A percentile compares a stretch with the other conserved stretches of the same genome.
These are phyloP conservation scores for Sclerotinia sclerotiorum DNA, from an alignment of 2,329 filamentous ascomycete genomes.

Conservation along the genomic window DNA sequence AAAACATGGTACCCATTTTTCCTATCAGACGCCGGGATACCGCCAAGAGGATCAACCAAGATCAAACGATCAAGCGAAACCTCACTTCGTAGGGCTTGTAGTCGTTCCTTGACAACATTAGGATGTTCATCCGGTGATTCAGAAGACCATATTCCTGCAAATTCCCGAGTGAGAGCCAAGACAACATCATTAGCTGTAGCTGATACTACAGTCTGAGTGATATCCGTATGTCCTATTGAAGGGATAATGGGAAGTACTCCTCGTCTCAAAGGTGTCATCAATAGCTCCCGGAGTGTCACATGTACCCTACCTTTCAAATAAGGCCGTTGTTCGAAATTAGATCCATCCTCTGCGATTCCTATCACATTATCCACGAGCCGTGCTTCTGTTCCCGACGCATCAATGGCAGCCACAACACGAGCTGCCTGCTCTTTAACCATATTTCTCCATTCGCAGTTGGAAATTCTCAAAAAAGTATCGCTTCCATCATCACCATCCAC, in stretches of 20 bases:
- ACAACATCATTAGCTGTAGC: slow-evolving; percentile 64
- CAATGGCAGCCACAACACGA: slow-evolving; percentile 73
- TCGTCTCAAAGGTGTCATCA: slow-evolving; percentile 65
- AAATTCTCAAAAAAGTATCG: slow-evolving; percentile 29
- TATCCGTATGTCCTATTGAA: slow-evolving; percentile 58
- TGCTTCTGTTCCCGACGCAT: slow-evolving; percentile 66
- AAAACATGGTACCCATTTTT: slow-evolving; percentile 73
- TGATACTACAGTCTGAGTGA: slow-evolving; percentile 48
- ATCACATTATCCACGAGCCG: slow-evolving; percentile 61
- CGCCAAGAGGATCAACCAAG: slow-evolving; percentile 81
- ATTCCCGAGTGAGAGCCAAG: slow-evolving; percentile 72
- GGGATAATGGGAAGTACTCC: slow-evolving; percentile 71
- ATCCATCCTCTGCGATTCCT: slow-evolving; percentile 35
- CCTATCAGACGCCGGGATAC: slow-evolving; percentile 67
- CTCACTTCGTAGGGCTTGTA: slow-evolving; percentile 48
- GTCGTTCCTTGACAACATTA: slow-evolving; percentile 42
- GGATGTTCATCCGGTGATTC: slow-evolving; percentile 45
- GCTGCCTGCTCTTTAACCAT: slow-evolving; percentile 63
- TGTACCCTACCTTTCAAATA: slow-evolving; percentile 32
- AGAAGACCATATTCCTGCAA: slow-evolving; percentile 61
- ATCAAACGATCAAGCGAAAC: slow-evolving; percentile 81
- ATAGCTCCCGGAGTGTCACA: slow-evolving; percentile 50
- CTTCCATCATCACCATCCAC: slow-evolving; percentile 63
- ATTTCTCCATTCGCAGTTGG: slow-evolving; percentile 43
- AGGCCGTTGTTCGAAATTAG: slow-evolving; percentile 12